Evolutionary conservation across 169 alveolate genomes (phyloP), one percentile per base, ranked within the genome.

Genomic region (Cryptosporidium viatorum): DNA sequence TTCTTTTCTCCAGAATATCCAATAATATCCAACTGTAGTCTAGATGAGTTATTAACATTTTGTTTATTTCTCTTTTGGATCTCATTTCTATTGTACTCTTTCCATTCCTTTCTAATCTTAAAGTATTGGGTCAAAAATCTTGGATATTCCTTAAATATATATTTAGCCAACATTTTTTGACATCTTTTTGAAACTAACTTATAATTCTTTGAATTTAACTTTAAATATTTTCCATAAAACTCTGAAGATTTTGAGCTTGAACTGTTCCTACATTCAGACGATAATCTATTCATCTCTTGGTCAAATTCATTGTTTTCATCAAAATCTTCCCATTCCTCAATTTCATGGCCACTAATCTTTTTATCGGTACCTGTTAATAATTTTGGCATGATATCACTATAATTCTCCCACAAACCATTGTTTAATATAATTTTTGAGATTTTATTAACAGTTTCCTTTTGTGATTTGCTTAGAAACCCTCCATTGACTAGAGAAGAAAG

Each of bases 101-200:
- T 37, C 89, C 89, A 80, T 23, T 62, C 80, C 31, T 65, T 80
- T n/a, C 89, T 59, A 31, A 65, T 65, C 55, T 59, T 80, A 62
- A 31, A 80, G 16, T 80, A 80, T 21, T 80, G 65, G 8, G 75
- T 80, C 29, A 80, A 45, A 62, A 80, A 80, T 7, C 68, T 80
- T 26, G 89, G 89, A 48, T 80, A 80, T 21, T 59, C 68, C n/a
- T 80, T 62, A 41, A 80, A 80, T n/a, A 80, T 80, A 50, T 80
- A 80, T 65, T 80, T 80, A 43, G 89, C 89, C 41, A 80, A 39
- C 68, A 80, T 41, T 35, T 62, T 80, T 65, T 80, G 74, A 31
- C 89, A 80, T 65, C 55, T 80, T 45, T 59, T 62, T 26, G 89
- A 80, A 18, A 80, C 26, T n/a, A 55, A 37, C 68, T 26, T 73